These are phyloP conservation scores for Leccinum variabile DNA, from an alignment of 1,284 basidiomycete genomes.

Conservation along the genomic window DNA sequence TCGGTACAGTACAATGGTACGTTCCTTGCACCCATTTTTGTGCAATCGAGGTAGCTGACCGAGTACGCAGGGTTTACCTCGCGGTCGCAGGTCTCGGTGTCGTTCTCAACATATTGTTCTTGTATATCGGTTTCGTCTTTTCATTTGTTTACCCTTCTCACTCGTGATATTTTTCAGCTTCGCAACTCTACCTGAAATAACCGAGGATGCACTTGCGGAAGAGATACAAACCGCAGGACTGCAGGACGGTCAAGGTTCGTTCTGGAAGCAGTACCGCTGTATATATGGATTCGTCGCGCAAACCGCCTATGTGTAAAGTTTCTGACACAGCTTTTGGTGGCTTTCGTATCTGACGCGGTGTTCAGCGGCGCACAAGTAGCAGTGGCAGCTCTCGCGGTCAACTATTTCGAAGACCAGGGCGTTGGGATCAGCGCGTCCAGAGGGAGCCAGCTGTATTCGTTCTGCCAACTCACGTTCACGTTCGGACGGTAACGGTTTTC, in stretches of 20 bases:
- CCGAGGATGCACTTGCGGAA: constrained; percentile 60
- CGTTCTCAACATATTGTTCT: constrained; percentile 67
- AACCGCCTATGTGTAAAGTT: constrained; percentile 60
- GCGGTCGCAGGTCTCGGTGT: constrained; percentile 69
- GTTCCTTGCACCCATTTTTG: neutral
- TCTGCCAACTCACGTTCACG: constrained; percentile 74
- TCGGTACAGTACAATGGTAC: constrained; percentile 75
- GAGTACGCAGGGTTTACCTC: constrained; percentile 63
- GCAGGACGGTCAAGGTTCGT: constrained; percentile 50
- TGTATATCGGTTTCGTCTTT: constrained; percentile 38
- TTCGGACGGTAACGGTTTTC: constrained; percentile 51
- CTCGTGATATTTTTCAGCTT: constrained; percentile 43
- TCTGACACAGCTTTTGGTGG: neutral
- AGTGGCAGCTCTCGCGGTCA: constrained; percentile 72
- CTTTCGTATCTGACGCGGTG: neutral
- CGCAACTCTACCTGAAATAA: constrained; percentile 74
- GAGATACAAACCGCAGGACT: constrained; percentile 49
- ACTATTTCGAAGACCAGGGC: constrained; percentile 65
- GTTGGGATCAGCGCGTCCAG: constrained; percentile 52
- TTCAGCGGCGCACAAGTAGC: constrained; percentile 69
- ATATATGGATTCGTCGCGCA: constrained; percentile 75
- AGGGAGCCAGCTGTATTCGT: constrained; percentile 68
- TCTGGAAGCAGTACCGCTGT: constrained; percentile 72
- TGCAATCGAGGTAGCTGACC: constrained; percentile 4
- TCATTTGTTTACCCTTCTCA: neutral